Percentiles rank a stretch among this genome's conserved stretches.
Evolutionary conservation across 2,329 filamentous ascomycete species (phyloP).

Genomic region (Colletotrichum sp.): DNA sequence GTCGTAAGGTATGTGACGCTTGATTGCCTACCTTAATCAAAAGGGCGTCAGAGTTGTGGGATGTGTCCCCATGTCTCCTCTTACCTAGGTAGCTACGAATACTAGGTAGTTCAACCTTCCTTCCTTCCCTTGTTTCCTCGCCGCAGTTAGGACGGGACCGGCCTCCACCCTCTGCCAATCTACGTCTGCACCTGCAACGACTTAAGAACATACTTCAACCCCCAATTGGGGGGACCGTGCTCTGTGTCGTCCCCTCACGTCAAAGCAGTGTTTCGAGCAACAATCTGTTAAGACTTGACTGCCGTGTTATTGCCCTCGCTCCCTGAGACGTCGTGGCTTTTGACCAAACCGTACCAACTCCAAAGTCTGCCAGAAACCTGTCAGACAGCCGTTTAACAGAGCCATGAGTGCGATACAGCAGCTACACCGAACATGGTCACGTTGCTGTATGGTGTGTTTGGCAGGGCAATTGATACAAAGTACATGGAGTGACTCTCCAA

Average conservation of each 20-base stretch:
- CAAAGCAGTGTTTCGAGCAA: conserved; percentile 20
- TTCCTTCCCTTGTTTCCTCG: not conserved
- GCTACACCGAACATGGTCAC: not conserved
- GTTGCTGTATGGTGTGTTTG: not conserved
- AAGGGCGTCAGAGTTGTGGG: not conserved
- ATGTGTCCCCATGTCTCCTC: not conserved
- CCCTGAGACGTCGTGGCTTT: not conserved
- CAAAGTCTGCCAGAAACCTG: not conserved
- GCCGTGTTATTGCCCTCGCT: not conserved
- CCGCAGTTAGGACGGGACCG: not conserved
- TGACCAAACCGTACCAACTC: not conserved
- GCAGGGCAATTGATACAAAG: not conserved
- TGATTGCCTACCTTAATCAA: not conserved
- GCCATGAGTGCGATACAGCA: not conserved
- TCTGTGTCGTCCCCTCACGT: conserved; percentile 11
- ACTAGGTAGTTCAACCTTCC: not conserved
- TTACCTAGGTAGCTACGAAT: not conserved
- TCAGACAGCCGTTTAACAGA: not conserved
- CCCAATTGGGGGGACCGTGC: conserved; percentile 2
- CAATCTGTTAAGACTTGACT: not conserved
- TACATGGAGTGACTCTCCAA: not conserved
- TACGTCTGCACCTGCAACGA: not conserved
- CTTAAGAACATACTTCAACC: not conserved
- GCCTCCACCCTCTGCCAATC: not conserved
- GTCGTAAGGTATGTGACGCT: not conserved